A percentile compares a stretch with the other conserved stretches of the same genome.
Evolutionary conservation across 225 moss, liverwort and hornwort genomes (phyloP).

Genomic region (Bryum argenteum): DNA sequence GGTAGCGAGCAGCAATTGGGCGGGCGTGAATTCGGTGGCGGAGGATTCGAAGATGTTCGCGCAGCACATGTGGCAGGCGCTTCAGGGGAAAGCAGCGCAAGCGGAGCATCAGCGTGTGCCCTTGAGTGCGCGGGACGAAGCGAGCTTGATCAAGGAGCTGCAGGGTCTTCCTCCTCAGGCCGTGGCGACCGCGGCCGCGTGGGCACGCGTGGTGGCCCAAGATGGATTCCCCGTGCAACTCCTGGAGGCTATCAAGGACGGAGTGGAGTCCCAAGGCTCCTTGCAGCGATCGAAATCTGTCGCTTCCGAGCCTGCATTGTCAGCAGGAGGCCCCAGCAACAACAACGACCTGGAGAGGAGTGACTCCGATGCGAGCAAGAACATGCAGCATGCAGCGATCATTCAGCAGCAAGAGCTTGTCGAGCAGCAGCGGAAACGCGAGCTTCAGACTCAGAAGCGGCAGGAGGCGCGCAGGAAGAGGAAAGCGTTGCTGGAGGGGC

Average conservation of each 20-base stretch:
- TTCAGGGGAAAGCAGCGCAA: conserved; percentile 65
- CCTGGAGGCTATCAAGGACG: conserved; percentile 64
- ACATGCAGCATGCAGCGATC: conserved; percentile 38
- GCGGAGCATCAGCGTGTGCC: conserved; percentile 58
- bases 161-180: conserved; percentile 62
- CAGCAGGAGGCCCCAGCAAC: conserved; percentile 20
- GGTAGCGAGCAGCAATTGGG: conserved; percentile 32
- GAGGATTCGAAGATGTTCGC: conserved; percentile 70
- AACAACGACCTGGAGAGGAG: conserved; percentile 46
- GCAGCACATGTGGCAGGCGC: conserved; percentile 66
- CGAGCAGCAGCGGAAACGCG: conserved; percentile 68
- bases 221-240: conserved; percentile 64
- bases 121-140: conserved; percentile 62
- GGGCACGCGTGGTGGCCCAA: conserved; percentile 64
- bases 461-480: conserved; percentile 82
- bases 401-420: conserved; percentile 59
- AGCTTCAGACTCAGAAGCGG: conserved; percentile 62
- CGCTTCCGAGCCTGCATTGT: conserved; percentile 34
- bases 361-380: conserved; percentile 56
- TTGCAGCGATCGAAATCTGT: conserved; percentile 46
- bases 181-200: conserved; percentile 61
- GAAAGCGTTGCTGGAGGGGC: conserved; percentile 73
- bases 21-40: conserved; percentile 51
- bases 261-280: conserved; percentile 40
- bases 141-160: conserved; percentile 65